Base-by-base conservation (phyloP, 352 stramenopile genomes). In the Thalassiosira hispida region DNA sequence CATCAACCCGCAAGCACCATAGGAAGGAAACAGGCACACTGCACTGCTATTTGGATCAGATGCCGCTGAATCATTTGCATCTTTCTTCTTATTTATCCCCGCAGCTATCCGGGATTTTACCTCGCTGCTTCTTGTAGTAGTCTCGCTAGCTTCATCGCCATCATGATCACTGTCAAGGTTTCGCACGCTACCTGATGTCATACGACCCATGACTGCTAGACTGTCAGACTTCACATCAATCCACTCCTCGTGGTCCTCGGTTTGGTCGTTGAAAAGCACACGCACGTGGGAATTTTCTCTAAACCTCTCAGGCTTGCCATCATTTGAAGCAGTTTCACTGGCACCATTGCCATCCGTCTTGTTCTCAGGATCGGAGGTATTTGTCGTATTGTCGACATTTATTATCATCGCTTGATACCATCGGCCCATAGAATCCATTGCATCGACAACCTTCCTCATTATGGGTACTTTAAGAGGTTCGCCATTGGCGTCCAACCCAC, bases 361-460 rank as follows among this genome's bases (percentile, higher is more conserved):
- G 8, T 75, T 35, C 52, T 57, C 38, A 40, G 87, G 75, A 47
- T 75, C 77, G 31, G 80, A 71, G 53, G 65, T 55, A 56, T 80
- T 63, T n/a, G 81, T 67, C 57, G 61, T 75, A n/a, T 80, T 84
- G 23, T 86, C 79, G 27, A 87, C 77, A 75, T 90, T 65, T 5
- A 87, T 53, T 59, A 95, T 90, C 11, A 86, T 77, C 9, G 86
- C 84, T 59, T 88, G 65, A 73, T 92, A 95, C 90, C 90, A 95
- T 22, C 89, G 61, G 44, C 90, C 89, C 49, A 87, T 82, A 35
- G 68, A 72, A 85, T 95, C 90, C 79, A 90, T 90, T 14, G 88
- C 90, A 84, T 95, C 90, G 23, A 95, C 76, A 42, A 84, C 40
- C 18, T 71, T 76, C 65, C 42, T 59, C 8, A 82, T 55, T 33